Evolutionary conservation across 1,139 yeast species (phyloP).

Genomic region (Scheffersomyces quercinus): DNA sequence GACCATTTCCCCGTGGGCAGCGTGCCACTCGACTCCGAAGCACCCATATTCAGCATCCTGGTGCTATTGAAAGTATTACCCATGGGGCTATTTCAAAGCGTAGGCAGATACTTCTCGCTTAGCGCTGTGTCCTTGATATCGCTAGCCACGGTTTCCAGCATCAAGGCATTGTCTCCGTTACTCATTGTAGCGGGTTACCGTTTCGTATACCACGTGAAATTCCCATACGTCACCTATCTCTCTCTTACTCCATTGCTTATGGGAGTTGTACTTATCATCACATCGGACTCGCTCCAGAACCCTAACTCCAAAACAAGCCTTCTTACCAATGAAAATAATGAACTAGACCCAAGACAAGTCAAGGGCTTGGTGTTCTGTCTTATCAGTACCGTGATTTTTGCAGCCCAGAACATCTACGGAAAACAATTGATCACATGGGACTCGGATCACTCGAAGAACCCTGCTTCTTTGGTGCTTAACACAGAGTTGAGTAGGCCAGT

Average conservation of each 20-base stretch:
- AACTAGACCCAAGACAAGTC: conserved; percentile 21
- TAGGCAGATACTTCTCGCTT: conserved; percentile 38
- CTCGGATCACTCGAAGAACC: conserved; percentile 15
- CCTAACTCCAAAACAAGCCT: conserved; percentile 7
- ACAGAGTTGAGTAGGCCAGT: conserved; percentile 20
- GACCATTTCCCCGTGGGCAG: conserved; percentile 32
- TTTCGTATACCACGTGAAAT: conserved; percentile 30
- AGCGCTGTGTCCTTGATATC: conserved; percentile 42
- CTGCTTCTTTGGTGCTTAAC: conserved; percentile 32
- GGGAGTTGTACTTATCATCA: conserved; percentile 39
- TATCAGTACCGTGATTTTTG: conserved; percentile 36
- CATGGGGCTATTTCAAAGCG: conserved; percentile 40
- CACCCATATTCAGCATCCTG: conserved; percentile 22
- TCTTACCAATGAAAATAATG: conserved; percentile 12
- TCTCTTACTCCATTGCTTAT: conserved; percentile 38
- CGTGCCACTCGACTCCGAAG: conserved; percentile 23
- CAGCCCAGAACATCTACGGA: conserved; percentile 45
- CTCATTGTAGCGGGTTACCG: conserved; percentile 39
- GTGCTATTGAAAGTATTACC: conserved; percentile 34
- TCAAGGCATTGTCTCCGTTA: conserved; percentile 42
- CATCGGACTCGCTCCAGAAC: conserved; percentile 25
- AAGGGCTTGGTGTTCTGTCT: conserved; percentile 34
- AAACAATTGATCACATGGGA: conserved; percentile 43
- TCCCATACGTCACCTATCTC: conserved; percentile 36
- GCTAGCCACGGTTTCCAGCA: conserved; percentile 40